Percentiles rank a stretch among this genome's conserved stretches.
phyloP scores from a whole-genome alignment of 495 filamentous ascomycete species.

The Rostrohypoxylon terebratum region DNA sequence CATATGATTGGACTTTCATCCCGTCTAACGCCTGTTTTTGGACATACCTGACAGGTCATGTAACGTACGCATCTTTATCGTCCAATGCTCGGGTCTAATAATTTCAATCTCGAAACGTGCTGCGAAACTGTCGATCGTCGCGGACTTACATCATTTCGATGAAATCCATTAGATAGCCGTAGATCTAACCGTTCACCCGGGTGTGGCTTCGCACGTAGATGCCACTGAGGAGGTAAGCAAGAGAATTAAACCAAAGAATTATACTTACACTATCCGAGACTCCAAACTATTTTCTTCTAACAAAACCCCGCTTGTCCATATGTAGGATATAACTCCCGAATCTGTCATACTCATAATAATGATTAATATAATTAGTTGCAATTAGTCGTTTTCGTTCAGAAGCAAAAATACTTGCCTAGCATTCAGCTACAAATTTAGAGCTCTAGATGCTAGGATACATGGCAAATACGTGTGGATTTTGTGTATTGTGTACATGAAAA shows the following conservation, averaged over 20 bases:
- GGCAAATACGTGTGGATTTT: not conserved
- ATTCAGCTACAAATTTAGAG: not conserved
- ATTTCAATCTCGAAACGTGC: slow-evolving; percentile 8
- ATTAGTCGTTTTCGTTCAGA: slow-evolving; percentile 1
- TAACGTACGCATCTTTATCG: not conserved
- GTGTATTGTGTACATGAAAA: slow-evolving; percentile 1
- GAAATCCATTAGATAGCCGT: slow-evolving; percentile 12
- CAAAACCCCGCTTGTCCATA: not conserved
- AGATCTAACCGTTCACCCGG: slow-evolving; percentile 31
- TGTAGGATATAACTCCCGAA: not conserved
- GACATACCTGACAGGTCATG: not conserved
- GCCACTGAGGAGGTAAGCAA: not conserved
- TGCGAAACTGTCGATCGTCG: slow-evolving; percentile 23
- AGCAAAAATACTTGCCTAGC: not conserved
- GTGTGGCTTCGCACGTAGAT: not conserved
- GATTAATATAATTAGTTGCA: slow-evolving; percentile 2
- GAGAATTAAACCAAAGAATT: not conserved
- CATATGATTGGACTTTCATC: slow-evolving; percentile 11
- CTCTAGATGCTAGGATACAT: not conserved
- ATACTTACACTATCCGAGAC: too few species aligned
- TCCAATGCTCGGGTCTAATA: not conserved
- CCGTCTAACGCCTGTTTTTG: not conserved
- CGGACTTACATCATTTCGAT: slow-evolving; percentile 43
- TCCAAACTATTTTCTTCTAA: too few species aligned
- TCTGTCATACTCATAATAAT: not conserved